Percentiles rank a stretch among this genome's conserved stretches.
Evolutionary conservation across 129 eudicot genomes (phyloP).

Genomic region (Saussurea involucrata): DNA sequence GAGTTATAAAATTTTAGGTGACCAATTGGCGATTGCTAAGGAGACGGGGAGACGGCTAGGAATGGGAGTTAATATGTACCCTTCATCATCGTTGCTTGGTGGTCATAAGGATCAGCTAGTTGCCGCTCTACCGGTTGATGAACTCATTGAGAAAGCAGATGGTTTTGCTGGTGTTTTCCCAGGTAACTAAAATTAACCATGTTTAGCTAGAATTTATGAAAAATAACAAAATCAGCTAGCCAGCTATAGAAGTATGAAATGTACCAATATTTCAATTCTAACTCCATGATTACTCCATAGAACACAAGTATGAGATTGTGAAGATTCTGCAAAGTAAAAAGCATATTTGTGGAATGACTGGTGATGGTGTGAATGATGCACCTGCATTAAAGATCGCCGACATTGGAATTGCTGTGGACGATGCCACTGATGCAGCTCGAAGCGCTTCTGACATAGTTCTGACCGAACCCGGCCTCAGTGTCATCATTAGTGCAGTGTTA

Average conservation of each 20-base stretch:
- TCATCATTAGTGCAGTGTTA: constrained; percentile 46
- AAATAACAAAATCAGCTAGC: background rate
- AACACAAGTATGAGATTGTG: constrained; percentile 51
- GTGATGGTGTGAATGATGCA: constrained; percentile 46
- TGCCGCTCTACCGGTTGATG: constrained; percentile 41
- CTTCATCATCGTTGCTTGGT: constrained; percentile 45
- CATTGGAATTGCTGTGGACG: constrained; percentile 48
- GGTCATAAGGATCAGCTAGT: constrained; percentile 33
- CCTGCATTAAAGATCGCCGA: constrained; percentile 42
- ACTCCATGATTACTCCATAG: constrained; percentile 1
- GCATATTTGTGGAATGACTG: constrained; percentile 52
- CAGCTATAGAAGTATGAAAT: constrained; percentile 8
- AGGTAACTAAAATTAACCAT: constrained; percentile 14
- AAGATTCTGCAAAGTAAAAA: constrained; percentile 45
- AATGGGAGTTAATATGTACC: constrained; percentile 55
- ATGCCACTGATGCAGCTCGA: constrained; percentile 50
- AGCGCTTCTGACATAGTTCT: constrained; percentile 43
- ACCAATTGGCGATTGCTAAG: constrained; percentile 55
- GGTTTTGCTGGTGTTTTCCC: constrained; percentile 56
- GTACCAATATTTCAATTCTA: background rate
- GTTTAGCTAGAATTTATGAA: background rate
- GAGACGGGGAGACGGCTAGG: constrained; percentile 55
- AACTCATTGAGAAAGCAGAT: constrained; percentile 45
- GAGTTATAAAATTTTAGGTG: constrained; percentile 21
- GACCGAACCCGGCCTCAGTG: constrained; percentile 48